Conservation (phyloP, 2,329 filamentous ascomycete genomes). For the Botrytis hyacinthi region DNA sequence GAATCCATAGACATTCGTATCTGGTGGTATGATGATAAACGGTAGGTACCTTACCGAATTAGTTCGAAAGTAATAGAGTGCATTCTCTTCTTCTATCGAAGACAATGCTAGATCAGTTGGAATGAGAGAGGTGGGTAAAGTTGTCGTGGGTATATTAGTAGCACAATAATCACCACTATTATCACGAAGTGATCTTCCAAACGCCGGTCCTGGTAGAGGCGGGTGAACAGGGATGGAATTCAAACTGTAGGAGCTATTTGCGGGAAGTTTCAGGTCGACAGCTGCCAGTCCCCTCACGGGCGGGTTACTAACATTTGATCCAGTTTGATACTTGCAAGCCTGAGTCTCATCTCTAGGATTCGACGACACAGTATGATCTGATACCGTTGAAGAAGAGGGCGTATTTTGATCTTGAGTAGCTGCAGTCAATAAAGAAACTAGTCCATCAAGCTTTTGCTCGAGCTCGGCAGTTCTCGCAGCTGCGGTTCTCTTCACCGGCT, state of each 20-base stretch:
- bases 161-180: background rate
- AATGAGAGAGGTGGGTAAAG: background rate
- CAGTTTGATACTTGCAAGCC: background rate
- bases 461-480: conserved; percentile 26
- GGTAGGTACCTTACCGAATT: conserved; percentile 47
- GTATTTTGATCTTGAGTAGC: background rate
- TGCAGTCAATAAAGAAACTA: conserved; percentile 21
- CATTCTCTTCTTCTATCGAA: conserved; percentile 42
- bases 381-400: background rate
- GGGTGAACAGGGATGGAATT: background rate
- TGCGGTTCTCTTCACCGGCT: conserved; percentile 19
- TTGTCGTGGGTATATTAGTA: background rate
- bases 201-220: background rate
- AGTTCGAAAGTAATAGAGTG: conserved; percentile 44
- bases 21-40: conserved; percentile 44
- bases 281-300: background rate
- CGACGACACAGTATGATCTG: background rate
- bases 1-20: conserved; percentile 43
- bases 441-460: conserved; percentile 26
- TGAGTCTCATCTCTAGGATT: background rate
- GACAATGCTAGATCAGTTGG: conserved; percentile 33
- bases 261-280: background rate
- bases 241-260: background rate
- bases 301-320: background rate
- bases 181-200: background rate